Evolutionary conservation across 345 rosid genomes (phyloP), one percentile per base, ranked within the genome.

Genomic region (Pugionium dolabratum): DNA sequence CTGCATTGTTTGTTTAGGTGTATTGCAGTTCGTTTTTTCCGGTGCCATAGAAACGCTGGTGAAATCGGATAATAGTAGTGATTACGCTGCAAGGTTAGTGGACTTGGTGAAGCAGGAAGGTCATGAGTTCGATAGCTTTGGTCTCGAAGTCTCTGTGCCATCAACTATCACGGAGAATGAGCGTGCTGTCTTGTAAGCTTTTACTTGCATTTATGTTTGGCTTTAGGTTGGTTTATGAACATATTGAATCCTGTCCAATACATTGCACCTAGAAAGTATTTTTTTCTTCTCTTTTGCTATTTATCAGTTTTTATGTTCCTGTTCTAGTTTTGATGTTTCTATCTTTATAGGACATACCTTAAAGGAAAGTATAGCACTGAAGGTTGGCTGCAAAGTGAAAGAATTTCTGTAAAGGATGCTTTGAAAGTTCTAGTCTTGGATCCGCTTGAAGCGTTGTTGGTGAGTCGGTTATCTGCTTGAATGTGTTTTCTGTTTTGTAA

Each of bases 1-100:
- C 46, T 93, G 98, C 81, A 52, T 75, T 50, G 64, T 80, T 50
- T 93, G 98, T 74, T 82, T 90, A 57, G 97, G 98, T 59, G 68
- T 93, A 49, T 60, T 93, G 84, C 96, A 93, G 72, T 84, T 85
- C 69, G 69, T 57, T 59, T 82, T 71, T 32, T 35, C 67, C 39
- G 83, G 78, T 73, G 87, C 80, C 35, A 69, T 74, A 33, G 62
- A 69, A 47, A 53, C 62, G 50, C 11, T 76, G 61, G 81, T 78
- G 72, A 76, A 62, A 56, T 71, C 75, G 75, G 70, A 73, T 54
- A 62, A 10, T 75, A 64, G 79, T 35, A 53, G 66, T 40, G 81
- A 75, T 72, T 78, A 90, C 64, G 83, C 83, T 48, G 58, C 45
- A 30, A 40, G 62, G 65, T 75, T 90, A 70, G 79, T 81, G 45